phyloP scores from a whole-genome alignment of 2,329 filamentous ascomycete species.

The Epichloe gansuensis region DNA sequence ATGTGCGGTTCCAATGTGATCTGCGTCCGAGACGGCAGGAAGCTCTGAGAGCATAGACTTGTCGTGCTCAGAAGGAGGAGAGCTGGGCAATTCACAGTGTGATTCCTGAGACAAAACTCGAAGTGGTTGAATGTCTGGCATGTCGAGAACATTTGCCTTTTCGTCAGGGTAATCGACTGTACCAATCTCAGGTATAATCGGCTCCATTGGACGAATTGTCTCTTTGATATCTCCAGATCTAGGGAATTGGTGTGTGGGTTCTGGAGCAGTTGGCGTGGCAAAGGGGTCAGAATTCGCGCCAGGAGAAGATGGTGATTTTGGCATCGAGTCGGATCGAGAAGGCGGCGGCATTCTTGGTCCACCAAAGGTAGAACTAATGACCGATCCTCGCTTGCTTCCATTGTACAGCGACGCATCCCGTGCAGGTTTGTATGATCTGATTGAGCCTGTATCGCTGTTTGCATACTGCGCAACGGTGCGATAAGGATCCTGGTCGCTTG shows the following conservation, averaged over 20 bases:
- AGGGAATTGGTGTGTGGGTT: conserved; percentile 14
- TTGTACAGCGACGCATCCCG: conserved; percentile 33
- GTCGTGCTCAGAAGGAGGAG: conserved; percentile 9
- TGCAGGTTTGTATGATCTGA: conserved; percentile 36
- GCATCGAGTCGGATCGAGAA: conserved; percentile 29
- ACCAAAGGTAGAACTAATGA: conserved; percentile 11
- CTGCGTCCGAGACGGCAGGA: conserved; percentile 6
- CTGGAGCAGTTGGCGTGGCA: conserved; percentile 20
- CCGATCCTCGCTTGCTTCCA: conserved; percentile 23
- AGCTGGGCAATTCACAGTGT: conserved; percentile 12
- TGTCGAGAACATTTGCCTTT: conserved; percentile 10
- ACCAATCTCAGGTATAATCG: conserved; percentile 27
- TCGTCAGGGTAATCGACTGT: conserved; percentile 20
- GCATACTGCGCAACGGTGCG: conserved; percentile 48
- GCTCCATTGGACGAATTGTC: conserved; percentile 18
- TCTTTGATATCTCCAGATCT: conserved; percentile 12
- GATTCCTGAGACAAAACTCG: conserved; percentile 17
- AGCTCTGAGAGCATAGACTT: conserved; percentile 8
- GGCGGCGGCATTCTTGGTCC: conserved; percentile 19
- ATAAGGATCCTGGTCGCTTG: conserved; percentile 74
- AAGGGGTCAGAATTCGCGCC: conserved; percentile 24
- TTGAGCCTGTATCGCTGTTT: conserved; percentile 40
- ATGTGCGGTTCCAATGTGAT: conserved; percentile 10
- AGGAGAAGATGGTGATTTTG: conserved; percentile 25
- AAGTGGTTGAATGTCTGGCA: conserved; percentile 18